Evolutionary conservation across 176 grass and related monocot genomes (phyloP), one percentile per base, ranked within the genome.

Genomic region (Neostapfia colusana): DNA sequence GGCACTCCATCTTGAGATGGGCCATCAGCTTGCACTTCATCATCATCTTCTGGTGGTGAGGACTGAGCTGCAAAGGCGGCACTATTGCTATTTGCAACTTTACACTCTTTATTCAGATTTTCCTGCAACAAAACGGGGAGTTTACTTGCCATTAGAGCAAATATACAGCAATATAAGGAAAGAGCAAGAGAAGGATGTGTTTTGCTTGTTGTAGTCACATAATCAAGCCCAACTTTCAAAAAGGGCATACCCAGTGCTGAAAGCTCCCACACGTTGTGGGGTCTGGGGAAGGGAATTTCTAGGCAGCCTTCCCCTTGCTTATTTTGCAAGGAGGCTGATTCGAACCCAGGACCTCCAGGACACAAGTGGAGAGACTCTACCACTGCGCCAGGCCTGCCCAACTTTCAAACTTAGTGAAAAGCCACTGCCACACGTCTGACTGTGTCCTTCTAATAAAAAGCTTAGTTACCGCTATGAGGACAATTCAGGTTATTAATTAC

Each of bases 1-100:
- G 76, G 26, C 44, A 72, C 80, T 74, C 86, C 77, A 85, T 75
- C 81, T 82, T 90, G 84, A 81, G 77, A 73, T 77, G 80, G 87
- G 39, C 69, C 81, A 54, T 83, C 76, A 2, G 50, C 73, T 44
- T 87, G 75, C 24, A 65, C 73, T 25, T 93, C 77, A 7, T 87
- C 90, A 40, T 79, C 90, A 71, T 90, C 84, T 65, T 87, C 87
- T 59, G 31, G 77, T 37, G 60, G 24, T 53, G 67, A 83, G 21
- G 83, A 83, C 27, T 81, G 79, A 72, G 40, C 66, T 70, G 25
- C 63, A 37, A 46, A 43, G 71, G 38, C 48, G 8, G 43, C 62
- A 66, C 20, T 46, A 77, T 75, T 82, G 48, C 14, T 62, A 63
- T 68, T 63, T 48, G 61, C 65, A 46, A 20, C 83, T 80, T 89